Conservation (phyloP, 2,329 filamentous ascomycete genomes). For the Drechslerella coelobrocha region DNA sequence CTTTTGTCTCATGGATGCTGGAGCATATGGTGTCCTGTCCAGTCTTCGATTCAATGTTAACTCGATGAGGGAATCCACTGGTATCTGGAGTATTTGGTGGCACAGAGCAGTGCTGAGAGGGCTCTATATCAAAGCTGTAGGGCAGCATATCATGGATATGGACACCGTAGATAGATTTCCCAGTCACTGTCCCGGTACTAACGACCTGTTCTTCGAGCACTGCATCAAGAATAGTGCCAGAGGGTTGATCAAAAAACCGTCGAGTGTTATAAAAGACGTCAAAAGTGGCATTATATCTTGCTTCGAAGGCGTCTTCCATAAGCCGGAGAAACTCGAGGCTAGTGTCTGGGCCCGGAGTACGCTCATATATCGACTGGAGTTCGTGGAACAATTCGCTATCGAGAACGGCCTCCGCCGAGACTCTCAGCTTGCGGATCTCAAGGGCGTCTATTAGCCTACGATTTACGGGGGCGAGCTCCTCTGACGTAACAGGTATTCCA, state of each 20-base stretch:
- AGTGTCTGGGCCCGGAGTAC: not conserved
- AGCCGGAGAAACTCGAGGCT: not conserved
- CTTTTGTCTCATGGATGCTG: not conserved
- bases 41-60: not conserved
- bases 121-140: not conserved
- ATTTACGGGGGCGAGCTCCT: not conserved
- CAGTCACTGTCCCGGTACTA: not conserved
- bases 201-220: not conserved
- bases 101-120: not conserved
- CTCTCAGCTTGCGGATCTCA: not conserved
- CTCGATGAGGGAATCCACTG: not conserved
- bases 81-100: conserved; percentile 8
- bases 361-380: conserved; percentile 21
- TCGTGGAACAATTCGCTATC: not conserved
- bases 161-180: conserved; percentile 40
- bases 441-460: not conserved
- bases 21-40: not conserved
- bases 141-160: conserved; percentile 6
- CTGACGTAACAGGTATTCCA: not conserved
- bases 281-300: conserved; percentile 30
- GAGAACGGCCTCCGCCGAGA: not conserved
- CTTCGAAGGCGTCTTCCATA: conserved; percentile 33
- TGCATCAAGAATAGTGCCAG: conserved; percentile 20
- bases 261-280: conserved; percentile 45
- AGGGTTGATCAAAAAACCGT: conserved; percentile 23